Conservation (phyloP, 108 stramenopile genomes). For the Cyclostephanos invisitatus region DNA sequence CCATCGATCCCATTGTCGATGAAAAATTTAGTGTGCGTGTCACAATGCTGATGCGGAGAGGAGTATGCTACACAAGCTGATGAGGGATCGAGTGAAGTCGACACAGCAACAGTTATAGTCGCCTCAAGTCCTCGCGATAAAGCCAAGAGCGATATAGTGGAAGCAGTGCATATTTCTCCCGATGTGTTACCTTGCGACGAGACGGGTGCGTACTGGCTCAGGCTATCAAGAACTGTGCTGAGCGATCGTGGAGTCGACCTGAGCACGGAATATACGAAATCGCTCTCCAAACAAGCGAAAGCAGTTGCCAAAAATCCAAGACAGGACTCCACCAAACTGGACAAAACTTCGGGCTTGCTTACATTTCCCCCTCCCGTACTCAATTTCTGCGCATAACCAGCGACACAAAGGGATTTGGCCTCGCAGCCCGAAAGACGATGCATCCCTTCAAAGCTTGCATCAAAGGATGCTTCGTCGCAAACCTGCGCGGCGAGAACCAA, state of each 20-base stretch:
- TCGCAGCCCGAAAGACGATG: not conserved
- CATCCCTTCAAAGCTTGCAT: constrained; percentile 3
- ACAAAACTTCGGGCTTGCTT: constrained; percentile 4
- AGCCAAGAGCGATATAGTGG: constrained; percentile 28
- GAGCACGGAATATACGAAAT: constrained; percentile 40
- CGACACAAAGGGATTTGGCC: constrained; percentile 5
- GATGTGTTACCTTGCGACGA: not conserved
- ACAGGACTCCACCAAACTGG: constrained; percentile 36
- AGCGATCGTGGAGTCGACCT: not conserved
- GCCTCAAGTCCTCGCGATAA: constrained; percentile 45
- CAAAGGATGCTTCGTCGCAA: constrained; percentile 13
- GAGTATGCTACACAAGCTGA: constrained; percentile 33
- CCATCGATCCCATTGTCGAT: constrained; percentile 30
- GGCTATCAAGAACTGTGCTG: constrained; percentile 24
- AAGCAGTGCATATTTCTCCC: not conserved
- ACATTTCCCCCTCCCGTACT: not conserved
- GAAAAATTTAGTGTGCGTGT: not conserved
- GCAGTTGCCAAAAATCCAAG: constrained; percentile 41
- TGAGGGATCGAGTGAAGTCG: constrained; percentile 35
- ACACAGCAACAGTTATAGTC: constrained; percentile 23
- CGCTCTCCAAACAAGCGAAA: constrained; percentile 46
- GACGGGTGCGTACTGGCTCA: constrained; percentile 14
- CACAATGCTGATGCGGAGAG: constrained; percentile 23
- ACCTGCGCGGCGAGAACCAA: constrained; percentile 30
- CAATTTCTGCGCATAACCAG: constrained; percentile 13